A percentile compares a stretch with the other conserved stretches of the same genome.
Evolutionary conservation across 78 protist species (phyloP).

Genomic region (Dictyostelium discoideum): DNA sequence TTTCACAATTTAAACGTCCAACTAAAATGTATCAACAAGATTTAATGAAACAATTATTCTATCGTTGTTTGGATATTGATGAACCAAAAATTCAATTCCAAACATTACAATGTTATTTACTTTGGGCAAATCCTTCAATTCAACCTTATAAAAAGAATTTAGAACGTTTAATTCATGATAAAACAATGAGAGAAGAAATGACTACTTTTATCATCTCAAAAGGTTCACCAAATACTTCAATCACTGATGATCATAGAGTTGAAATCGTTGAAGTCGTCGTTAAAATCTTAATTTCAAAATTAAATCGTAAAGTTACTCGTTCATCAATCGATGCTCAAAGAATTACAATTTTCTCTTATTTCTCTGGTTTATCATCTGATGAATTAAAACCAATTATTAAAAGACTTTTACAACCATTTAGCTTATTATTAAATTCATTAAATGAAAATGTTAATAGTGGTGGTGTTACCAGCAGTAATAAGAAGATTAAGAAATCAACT

Average conservation of each 20-base stretch:
- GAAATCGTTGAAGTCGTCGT: constrained; percentile 8
- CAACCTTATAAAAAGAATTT: constrained; percentile 57
- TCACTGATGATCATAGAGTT: neutral
- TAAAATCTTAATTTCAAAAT: constrained; percentile 34
- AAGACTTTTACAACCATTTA: constrained; percentile 1
- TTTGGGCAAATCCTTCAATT: neutral
- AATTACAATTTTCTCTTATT: constrained; percentile 20
- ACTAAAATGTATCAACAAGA: neutral
- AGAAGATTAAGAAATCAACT: neutral
- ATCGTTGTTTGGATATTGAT: constrained; percentile 10
- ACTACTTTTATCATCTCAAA: constrained; percentile 30
- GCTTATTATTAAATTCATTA: neutral
- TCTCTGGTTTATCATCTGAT: constrained; percentile 29
- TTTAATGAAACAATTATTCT: neutral
- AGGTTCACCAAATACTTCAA: constrained; percentile 24
- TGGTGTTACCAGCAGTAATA: neutral
- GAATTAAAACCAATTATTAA: constrained; percentile 34
- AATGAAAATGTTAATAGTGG: neutral
- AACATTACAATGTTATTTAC: constrained; percentile 38
- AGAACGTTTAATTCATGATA: constrained; percentile 42
- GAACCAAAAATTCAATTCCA: constrained; percentile 45
- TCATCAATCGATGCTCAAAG: constrained; percentile 20
- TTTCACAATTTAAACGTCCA: constrained; percentile 52
- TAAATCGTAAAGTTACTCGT: constrained; percentile 28
- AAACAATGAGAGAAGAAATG: constrained; percentile 73